Conservation (phyloP, 140 eudicot species). For the Artemisia princeps region DNA sequence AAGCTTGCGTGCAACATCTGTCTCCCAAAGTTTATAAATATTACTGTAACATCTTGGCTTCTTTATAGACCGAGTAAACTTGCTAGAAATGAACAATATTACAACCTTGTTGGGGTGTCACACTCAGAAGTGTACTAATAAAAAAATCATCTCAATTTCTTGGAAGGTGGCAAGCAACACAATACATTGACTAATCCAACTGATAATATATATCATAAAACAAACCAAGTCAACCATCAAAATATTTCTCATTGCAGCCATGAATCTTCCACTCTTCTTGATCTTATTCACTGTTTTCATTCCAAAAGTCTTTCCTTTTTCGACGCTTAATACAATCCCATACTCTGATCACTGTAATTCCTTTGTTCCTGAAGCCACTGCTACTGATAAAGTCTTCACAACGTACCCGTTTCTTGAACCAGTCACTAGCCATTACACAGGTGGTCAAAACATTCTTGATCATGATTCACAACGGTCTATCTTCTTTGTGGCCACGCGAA, state of each 20-base stretch:
- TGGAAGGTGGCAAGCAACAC: conserved; percentile 6
- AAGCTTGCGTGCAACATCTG: too few relatives aligned
- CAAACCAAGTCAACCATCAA: conserved; percentile 25
- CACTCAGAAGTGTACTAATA: too few relatives aligned
- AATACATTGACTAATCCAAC: background rate
- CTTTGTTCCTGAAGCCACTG: conserved; percentile 41
- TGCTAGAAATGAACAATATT: too few relatives aligned
- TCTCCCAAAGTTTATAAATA: too few relatives aligned
- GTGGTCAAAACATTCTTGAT: conserved; percentile 40
- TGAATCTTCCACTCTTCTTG: conserved; percentile 23
- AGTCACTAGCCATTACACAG: conserved; percentile 31
- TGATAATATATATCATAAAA: too few relatives aligned
- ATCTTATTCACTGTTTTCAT: conserved; percentile 19
- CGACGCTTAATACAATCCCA: conserved; percentile 24
- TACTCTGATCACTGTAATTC: conserved; percentile 46
- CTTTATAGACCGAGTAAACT: too few relatives aligned
- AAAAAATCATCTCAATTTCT: conserved; percentile 4
- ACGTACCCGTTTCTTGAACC: conserved; percentile 23
- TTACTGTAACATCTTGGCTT: too few relatives aligned
- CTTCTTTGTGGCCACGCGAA: conserved; percentile 21
- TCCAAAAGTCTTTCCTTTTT: conserved; percentile 11
- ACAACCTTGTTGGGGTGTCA: too few relatives aligned
- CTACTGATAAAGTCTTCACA: conserved; percentile 20
- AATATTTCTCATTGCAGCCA: conserved; percentile 23
- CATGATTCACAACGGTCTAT: conserved; percentile 23